Evolutionary conservation across 495 filamentous ascomycete genomes (phyloP).

Genomic region (Ramalina peruviana): DNA sequence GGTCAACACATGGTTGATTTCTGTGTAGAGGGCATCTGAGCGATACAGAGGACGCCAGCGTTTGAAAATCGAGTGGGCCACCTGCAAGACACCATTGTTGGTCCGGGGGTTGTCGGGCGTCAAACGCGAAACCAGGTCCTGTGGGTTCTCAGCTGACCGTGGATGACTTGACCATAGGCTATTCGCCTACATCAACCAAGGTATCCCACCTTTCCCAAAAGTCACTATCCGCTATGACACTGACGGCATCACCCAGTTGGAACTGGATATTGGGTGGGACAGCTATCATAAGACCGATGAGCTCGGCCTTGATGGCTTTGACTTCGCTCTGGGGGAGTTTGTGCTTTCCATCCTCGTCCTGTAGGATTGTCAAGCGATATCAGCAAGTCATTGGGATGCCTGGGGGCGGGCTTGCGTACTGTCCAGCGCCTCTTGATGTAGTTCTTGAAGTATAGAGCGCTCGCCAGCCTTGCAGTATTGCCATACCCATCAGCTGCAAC

Average conservation of each 20-base stretch:
- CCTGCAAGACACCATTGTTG: constrained; percentile 89
- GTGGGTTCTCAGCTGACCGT: neutral
- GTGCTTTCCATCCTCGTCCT: constrained; percentile 86
- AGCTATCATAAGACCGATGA: constrained; percentile 92
- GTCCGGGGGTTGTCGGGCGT: constrained; percentile 58
- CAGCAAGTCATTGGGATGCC: neutral
- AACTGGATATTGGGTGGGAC: constrained; percentile 76
- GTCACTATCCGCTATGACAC: constrained; percentile 92
- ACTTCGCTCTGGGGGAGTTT: constrained; percentile 73
- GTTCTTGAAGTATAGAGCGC: constrained; percentile 95
- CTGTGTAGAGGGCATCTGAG: constrained; percentile 77
- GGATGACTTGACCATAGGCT: neutral
- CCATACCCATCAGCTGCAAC: constrained; percentile 58
- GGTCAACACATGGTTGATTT: constrained; percentile 84
- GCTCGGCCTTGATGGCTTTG: constrained; percentile 74
- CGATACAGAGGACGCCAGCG: constrained; percentile 88
- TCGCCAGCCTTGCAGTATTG: constrained; percentile 68
- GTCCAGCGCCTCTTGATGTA: constrained; percentile 86
- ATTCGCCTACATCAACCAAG: constrained; percentile 51
- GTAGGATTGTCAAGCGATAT: neutral
- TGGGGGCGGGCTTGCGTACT: constrained; percentile 20
- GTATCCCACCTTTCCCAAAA: constrained; percentile 95
- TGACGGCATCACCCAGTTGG: constrained; percentile 91
- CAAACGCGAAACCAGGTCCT: constrained; percentile 82
- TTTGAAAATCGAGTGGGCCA: constrained; percentile 96